These are phyloP conservation scores for Scleroderma citrinum DNA, from an alignment of 768 basidiomycete species.

Conservation along the genomic window DNA sequence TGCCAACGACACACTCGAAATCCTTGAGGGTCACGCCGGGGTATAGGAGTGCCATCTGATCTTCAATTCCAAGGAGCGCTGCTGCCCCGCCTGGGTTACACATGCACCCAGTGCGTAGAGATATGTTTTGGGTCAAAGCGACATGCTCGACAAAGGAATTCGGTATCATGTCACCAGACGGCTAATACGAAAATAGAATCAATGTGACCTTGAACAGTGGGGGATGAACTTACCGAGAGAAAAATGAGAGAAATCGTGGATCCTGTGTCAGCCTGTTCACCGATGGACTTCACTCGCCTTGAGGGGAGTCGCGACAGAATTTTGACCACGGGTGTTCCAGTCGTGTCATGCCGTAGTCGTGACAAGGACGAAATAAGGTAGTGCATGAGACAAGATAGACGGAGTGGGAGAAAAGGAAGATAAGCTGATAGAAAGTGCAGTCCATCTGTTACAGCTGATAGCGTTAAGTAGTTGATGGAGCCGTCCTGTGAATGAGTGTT, in stretches of 20 bases:
- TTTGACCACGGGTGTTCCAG: conserved; percentile 54
- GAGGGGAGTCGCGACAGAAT: conserved; percentile 62
- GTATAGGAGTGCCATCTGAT: conserved; percentile 57
- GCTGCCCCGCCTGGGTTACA: conserved; percentile 84
- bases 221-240: conserved; percentile 44
- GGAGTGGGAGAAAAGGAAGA: conserved; percentile 71
- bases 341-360: conserved; percentile 54
- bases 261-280: conserved; percentile 62
- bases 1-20: conserved; percentile 55
- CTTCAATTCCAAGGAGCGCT: conserved; percentile 58
- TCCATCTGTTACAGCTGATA: conserved; percentile 76
- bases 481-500: conserved; percentile 53
- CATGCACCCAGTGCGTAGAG: conserved; percentile 80
- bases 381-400: conserved; percentile 63
- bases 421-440: conserved; percentile 73
- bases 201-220: conserved; percentile 2
- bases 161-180: conserved; percentile 59
- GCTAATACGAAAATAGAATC: conserved; percentile 30
- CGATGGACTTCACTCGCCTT: conserved; percentile 47
- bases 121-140: conserved; percentile 58
- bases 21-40: conserved; percentile 55
- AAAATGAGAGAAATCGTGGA: conserved; percentile 60
- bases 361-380: conserved; percentile 53
- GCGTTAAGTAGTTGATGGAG: conserved; percentile 73
- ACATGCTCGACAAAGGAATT: conserved; percentile 71